A percentile compares a stretch with the other conserved stretches of the same genome.
Conservation (phyloP, 2,329 filamentous ascomycete species). For the Ophiostoma triangulosporum region DNA sequence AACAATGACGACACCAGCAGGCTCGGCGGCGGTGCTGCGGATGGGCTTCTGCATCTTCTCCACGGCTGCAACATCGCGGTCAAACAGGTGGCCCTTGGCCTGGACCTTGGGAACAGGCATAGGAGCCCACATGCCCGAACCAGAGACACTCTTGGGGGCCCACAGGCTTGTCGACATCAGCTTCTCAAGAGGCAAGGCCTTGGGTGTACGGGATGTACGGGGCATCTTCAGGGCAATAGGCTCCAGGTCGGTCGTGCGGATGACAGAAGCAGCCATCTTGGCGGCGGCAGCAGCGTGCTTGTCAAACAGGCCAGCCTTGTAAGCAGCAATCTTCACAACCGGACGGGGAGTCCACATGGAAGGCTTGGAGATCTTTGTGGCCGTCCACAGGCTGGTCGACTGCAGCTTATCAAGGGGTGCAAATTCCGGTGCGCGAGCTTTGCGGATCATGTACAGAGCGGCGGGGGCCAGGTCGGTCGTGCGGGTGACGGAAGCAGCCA, state of each 20-base stretch:
- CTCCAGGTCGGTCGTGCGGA: conserved; percentile 8
- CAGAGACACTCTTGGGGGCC: not conserved
- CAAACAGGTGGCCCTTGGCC: conserved; percentile 9
- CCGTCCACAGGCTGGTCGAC: conserved; percentile 3
- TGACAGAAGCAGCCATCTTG: conserved; percentile 1
- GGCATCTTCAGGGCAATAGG: conserved; percentile 7
- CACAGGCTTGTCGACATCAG: conserved; percentile 8
- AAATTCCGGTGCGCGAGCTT: not conserved
- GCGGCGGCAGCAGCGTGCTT: not conserved
- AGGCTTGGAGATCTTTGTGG: not conserved
- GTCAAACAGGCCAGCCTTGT: conserved; percentile 7
- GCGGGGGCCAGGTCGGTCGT: conserved; percentile 6
- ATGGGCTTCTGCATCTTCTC: conserved; percentile 5
- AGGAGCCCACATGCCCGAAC: conserved; percentile 7
- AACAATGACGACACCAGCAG: conserved; percentile 19
- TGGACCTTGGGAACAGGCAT: conserved; percentile 1
- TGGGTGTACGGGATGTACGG: not conserved
- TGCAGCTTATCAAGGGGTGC: conserved; percentile 2
- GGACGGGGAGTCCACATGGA: not conserved
- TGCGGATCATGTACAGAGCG: conserved; percentile 6
- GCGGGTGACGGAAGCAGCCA: conserved; percentile 4
- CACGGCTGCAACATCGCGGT: conserved; percentile 7
- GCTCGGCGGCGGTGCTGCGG: conserved; percentile 14
- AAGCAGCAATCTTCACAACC: not conserved
- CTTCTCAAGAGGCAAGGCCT: not conserved